Evolutionary conservation across 495 filamentous ascomycete species (phyloP).

Genomic region (Delitschia confertaspora): DNA sequence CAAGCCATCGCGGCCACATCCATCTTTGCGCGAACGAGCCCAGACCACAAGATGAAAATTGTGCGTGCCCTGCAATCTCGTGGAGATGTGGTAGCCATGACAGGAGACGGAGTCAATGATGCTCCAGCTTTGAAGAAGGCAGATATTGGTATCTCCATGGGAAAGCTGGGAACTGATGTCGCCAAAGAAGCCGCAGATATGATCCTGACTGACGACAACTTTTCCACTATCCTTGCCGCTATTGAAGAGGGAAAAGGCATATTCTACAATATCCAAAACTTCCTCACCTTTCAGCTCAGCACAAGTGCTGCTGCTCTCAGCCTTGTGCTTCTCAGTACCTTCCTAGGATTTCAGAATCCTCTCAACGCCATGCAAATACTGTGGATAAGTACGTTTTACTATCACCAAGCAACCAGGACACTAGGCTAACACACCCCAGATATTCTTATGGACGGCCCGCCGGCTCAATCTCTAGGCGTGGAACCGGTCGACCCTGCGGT

Average conservation of each 20-base stretch:
- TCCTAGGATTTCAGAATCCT: conserved; percentile 84
- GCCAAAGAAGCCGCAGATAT: conserved; percentile 99
- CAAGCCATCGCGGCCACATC: conserved; percentile 77
- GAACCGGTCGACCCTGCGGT: conserved; percentile 91
- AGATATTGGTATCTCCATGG: conserved; percentile 97
- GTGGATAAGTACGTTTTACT: conserved; percentile 79
- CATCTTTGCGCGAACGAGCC: conserved; percentile 92
- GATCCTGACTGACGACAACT: conserved; percentile 97
- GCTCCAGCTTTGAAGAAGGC: conserved; percentile 94
- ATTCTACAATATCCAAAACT: conserved; percentile 99
- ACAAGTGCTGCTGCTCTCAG: conserved; percentile 91
- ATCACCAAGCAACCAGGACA: neutral
- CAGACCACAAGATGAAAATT: conserved; percentile 97
- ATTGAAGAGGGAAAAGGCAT: conserved; percentile 99
- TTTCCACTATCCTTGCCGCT: conserved; percentile 89
- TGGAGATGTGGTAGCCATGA: conserved; percentile 98
- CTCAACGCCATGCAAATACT: conserved; percentile 98
- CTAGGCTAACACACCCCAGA: conserved; percentile 47
- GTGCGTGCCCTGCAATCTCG: conserved; percentile 81
- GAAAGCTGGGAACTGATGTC: conserved; percentile 87
- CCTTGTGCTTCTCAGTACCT: conserved; percentile 84
- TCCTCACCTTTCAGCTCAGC: conserved; percentile 95
- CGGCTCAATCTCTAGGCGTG: conserved; percentile 92
- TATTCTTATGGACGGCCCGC: conserved; percentile 98
- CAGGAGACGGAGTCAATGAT: conserved; percentile 95